A percentile compares a stretch with the other conserved stretches of the same genome.
phyloP scores from a whole-genome alignment of 1,139 yeast genomes.

The Diutina rugosa region DNA sequence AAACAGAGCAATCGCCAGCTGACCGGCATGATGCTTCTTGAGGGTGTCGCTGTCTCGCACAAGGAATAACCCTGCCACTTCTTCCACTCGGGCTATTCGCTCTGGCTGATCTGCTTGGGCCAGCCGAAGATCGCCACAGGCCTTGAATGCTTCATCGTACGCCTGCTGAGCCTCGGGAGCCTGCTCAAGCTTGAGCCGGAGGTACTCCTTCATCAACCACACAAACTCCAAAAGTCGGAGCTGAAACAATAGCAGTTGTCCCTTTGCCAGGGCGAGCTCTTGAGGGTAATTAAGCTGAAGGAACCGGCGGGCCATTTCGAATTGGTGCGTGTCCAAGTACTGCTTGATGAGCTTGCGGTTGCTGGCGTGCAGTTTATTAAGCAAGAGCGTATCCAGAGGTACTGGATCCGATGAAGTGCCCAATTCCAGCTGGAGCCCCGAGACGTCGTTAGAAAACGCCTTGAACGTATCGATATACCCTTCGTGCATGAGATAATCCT shows the following conservation, averaged over 20 bases:
- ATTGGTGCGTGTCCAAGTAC: slow-evolving; percentile 31
- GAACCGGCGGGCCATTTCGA: slow-evolving; percentile 32
- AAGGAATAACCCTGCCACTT: not conserved
- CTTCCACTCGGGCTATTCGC: not conserved
- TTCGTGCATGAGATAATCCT: slow-evolving; percentile 58
- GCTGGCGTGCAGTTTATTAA: slow-evolving; percentile 21
- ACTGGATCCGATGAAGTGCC: slow-evolving; percentile 4
- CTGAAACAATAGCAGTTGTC: slow-evolving; percentile 37
- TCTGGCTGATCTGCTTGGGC: not conserved
- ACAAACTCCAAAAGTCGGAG: slow-evolving; percentile 40
- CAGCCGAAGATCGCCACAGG: not conserved
- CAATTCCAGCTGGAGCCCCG: slow-evolving; percentile 24
- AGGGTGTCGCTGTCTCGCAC: not conserved
- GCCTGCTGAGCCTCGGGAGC: not conserved
- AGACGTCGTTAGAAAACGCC: slow-evolving; percentile 32
- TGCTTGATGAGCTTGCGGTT: slow-evolving; percentile 40
- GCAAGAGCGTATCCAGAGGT: slow-evolving; percentile 6
- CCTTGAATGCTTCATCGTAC: not conserved
- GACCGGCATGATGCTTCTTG: not conserved
- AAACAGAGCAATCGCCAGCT: slow-evolving; percentile 11
- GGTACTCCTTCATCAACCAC: slow-evolving; percentile 8
- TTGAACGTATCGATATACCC: slow-evolving; percentile 61
- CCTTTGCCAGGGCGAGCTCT: slow-evolving; percentile 19
- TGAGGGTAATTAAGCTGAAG: slow-evolving; percentile 31
- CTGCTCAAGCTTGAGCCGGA: not conserved